phyloP scores from a whole-genome alignment of 1,284 basidiomycete species.

The Takashimella koratensis region DNA sequence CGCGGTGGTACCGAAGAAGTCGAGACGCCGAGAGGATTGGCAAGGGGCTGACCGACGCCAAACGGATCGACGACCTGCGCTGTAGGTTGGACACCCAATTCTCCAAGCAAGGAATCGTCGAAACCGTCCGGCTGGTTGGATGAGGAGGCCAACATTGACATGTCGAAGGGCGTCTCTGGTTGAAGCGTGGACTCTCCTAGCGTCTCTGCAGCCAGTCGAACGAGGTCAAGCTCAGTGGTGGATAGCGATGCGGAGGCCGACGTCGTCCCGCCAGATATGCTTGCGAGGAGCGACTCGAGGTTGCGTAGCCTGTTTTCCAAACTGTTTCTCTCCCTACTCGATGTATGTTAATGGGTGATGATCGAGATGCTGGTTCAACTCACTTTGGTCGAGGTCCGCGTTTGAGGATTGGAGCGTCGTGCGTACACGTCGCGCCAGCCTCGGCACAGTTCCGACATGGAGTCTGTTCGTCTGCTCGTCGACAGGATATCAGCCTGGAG shows the following conservation, averaged over 20 bases:
- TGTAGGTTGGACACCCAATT: too few relatives aligned
- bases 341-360: background rate
- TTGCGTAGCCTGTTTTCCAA: slow-evolving; percentile 30
- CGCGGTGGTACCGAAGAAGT: too few relatives aligned
- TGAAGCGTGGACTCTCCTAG: background rate
- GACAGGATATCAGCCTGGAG: background rate
- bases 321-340: background rate
- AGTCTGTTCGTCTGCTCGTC: slow-evolving; percentile 23
- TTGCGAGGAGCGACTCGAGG: slow-evolving; percentile 28
- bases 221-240: slow-evolving; percentile 23
- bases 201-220: slow-evolving; percentile 24
- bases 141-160: too few relatives aligned
- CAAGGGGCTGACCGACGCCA: too few relatives aligned
- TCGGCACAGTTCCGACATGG: slow-evolving; percentile 31
- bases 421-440: slow-evolving; percentile 27
- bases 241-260: slow-evolving; percentile 20
- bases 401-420: slow-evolving; percentile 33
- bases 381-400: slow-evolving; percentile 32
- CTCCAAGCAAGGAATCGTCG: too few relatives aligned
- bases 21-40: too few relatives aligned
- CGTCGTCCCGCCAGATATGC: slow-evolving; percentile 19
- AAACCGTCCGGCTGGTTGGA: too few relatives aligned
- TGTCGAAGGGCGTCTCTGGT: too few relatives aligned
- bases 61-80: too few relatives aligned
- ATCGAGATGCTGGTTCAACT: background rate